phyloP scores from a whole-genome alignment of 1,139 yeast species.

The Taphrina populina region DNA sequence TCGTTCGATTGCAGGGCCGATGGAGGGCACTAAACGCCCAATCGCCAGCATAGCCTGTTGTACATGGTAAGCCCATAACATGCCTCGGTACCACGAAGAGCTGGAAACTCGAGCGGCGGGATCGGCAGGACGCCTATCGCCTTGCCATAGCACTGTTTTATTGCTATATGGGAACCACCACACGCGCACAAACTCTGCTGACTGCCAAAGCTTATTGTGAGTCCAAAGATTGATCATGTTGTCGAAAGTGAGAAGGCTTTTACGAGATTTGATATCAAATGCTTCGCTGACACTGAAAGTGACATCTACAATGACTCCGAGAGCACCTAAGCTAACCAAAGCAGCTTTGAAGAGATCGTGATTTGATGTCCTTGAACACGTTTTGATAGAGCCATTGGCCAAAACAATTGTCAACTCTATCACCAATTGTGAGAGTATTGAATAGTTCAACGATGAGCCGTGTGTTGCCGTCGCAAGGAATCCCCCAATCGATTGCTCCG shows the following conservation, averaged over 20 bases:
- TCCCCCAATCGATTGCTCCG: slow-evolving; percentile 93
- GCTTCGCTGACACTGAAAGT: slow-evolving; percentile 81
- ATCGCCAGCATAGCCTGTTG: slow-evolving; percentile 66
- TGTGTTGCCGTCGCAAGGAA: slow-evolving; percentile 95
- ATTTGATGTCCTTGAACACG: slow-evolving; percentile 67
- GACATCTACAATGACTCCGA: slow-evolving; percentile 86
- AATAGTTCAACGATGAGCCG: slow-evolving; percentile 91
- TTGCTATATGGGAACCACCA: slow-evolving; percentile 98
- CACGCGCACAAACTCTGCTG: slow-evolving; percentile 83
- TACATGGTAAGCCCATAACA: slow-evolving; percentile 55
- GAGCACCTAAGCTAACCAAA: slow-evolving; percentile 78
- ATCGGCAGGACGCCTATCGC: slow-evolving; percentile 62
- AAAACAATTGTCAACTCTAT: slow-evolving; percentile 72
- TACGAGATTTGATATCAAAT: slow-evolving; percentile 75
- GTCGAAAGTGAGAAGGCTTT: slow-evolving; percentile 76
- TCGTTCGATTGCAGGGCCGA: slow-evolving; percentile 80
- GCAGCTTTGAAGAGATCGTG: slow-evolving; percentile 81
- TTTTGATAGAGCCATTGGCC: slow-evolving; percentile 66
- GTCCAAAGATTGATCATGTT: slow-evolving; percentile 68
- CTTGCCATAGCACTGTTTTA: slow-evolving; percentile 88
- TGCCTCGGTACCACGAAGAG: slow-evolving; percentile 74
- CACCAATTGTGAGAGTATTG: slow-evolving; percentile 82
- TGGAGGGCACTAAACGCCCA: slow-evolving; percentile 65
- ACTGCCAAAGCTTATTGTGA: slow-evolving; percentile 63
- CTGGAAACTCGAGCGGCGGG: slow-evolving; percentile 72